These are phyloP conservation scores for Neolentinus lepideus DNA, from an alignment of 1,284 basidiomycete genomes.

Conservation along the genomic window DNA sequence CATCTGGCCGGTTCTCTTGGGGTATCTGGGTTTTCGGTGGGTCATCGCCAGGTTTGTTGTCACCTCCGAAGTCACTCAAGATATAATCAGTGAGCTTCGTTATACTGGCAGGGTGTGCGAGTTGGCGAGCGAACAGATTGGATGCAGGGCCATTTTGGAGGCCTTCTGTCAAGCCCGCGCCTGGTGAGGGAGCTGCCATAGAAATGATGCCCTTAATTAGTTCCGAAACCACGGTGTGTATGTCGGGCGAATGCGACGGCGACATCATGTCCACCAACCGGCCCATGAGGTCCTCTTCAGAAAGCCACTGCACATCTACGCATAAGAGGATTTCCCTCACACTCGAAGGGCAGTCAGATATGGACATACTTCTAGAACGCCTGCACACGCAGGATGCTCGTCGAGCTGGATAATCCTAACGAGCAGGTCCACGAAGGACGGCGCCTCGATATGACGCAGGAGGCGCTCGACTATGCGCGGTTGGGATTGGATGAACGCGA, in stretches of 20 bases:
- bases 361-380: slow-evolving; percentile 72
- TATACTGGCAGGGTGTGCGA: slow-evolving; percentile 76
- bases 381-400: slow-evolving; percentile 75
- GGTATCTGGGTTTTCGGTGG: too few species aligned
- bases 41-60: background rate
- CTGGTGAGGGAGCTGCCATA: slow-evolving; percentile 86
- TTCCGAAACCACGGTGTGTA: slow-evolving; percentile 87
- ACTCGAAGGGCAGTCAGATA: background rate
- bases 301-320: slow-evolving; percentile 67
- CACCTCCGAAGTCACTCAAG: slow-evolving; percentile 53
- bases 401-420: slow-evolving; percentile 92
- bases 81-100: slow-evolving; percentile 76
- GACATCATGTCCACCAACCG: slow-evolving; percentile 81
- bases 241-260: slow-evolving; percentile 69
- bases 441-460: slow-evolving; percentile 81
- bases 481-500: slow-evolving; percentile 83
- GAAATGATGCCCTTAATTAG: slow-evolving; percentile 94
- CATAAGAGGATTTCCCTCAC: slow-evolving; percentile 20
- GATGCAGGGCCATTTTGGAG: slow-evolving; percentile 66
- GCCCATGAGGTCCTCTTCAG: slow-evolving; percentile 78
- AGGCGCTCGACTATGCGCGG: slow-evolving; percentile 81
- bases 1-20: background rate
- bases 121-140: slow-evolving; percentile 85
- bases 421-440: slow-evolving; percentile 89
- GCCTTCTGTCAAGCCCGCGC: slow-evolving; percentile 58